A percentile compares a stretch with the other conserved stretches of the same genome.
Conservation (phyloP, 345 rosid species). For the Luvunga scandens region DNA sequence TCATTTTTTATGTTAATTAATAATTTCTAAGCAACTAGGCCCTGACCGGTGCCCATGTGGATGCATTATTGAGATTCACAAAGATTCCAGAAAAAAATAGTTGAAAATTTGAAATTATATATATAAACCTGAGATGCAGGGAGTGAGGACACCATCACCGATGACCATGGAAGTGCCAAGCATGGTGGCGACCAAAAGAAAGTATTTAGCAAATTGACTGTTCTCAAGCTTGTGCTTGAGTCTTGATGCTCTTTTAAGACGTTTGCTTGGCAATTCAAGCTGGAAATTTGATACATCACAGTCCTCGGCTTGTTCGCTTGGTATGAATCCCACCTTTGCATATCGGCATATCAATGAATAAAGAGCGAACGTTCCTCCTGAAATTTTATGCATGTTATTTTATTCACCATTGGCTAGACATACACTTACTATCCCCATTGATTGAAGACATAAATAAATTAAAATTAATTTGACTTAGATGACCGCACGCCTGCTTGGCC, state of each 20-base stretch:
- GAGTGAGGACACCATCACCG: slow-evolving; percentile 62
- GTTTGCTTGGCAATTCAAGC: slow-evolving; percentile 29
- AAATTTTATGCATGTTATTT: no score
- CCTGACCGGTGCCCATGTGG: background rate
- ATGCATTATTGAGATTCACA: background rate
- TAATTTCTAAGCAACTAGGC: background rate
- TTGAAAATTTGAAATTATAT: background rate
- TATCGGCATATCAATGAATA: slow-evolving; percentile 52
- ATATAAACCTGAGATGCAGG: slow-evolving; percentile 46
- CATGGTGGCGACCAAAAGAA: slow-evolving; percentile 43
- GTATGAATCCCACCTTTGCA: slow-evolving; percentile 46
- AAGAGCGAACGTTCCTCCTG: slow-evolving; percentile 58
- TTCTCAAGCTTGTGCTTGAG: slow-evolving; percentile 33
- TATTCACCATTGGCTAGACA: no score
- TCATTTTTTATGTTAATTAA: no score
- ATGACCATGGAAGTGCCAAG: slow-evolving; percentile 60
- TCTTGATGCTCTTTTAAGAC: slow-evolving; percentile 27
- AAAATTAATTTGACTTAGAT: no score
- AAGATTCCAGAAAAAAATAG: no score
- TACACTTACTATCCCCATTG: no score
- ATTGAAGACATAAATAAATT: no score
- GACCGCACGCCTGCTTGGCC: no score
- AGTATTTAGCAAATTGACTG: slow-evolving; percentile 32
- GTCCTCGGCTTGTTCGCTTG: slow-evolving; percentile 47
- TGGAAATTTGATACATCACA: slow-evolving; percentile 29